Percentiles rank a stretch among this genome's conserved stretches.
These are phyloP conservation scores for Candida gigantensis DNA, from an alignment of 1,139 yeast species.

Conservation along the genomic window DNA sequence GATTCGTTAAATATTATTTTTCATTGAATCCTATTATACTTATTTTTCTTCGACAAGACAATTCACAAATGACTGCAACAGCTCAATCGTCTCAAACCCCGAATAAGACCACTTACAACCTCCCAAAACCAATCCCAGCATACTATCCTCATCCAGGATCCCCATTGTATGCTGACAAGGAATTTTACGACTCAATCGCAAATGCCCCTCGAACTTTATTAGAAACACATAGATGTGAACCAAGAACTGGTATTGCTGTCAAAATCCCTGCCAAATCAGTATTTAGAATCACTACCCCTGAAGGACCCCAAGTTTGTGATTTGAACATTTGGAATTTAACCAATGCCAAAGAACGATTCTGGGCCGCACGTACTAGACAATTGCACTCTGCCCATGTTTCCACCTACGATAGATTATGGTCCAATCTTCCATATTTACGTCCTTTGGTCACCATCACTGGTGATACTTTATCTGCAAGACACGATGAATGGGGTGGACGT, in stretches of 20 bases:
- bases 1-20: background rate
- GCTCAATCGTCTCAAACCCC: constrained; percentile 42
- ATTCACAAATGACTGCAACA: background rate
- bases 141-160: constrained; percentile 59
- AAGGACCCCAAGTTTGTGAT: constrained; percentile 73
- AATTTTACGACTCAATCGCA: constrained; percentile 47
- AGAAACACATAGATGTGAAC: constrained; percentile 43
- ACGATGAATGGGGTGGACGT: constrained; percentile 66
- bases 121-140: constrained; percentile 56
- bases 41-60: no score
- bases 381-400: constrained; percentile 67
- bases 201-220: constrained; percentile 39
- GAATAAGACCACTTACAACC: constrained; percentile 37
- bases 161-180: constrained; percentile 50
- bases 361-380: constrained; percentile 73
- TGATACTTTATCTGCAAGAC: constrained; percentile 56
- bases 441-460: constrained; percentile 66
- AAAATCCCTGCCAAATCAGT: constrained; percentile 60
- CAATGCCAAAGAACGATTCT: constrained; percentile 63
- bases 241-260: constrained; percentile 61
- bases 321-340: constrained; percentile 63
- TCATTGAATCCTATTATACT: no score
- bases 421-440: constrained; percentile 60
- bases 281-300: constrained; percentile 61
- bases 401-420: constrained; percentile 64